Base-by-base conservation (phyloP, 495 filamentous ascomycete species). In the Hamigera avellanea region DNA sequence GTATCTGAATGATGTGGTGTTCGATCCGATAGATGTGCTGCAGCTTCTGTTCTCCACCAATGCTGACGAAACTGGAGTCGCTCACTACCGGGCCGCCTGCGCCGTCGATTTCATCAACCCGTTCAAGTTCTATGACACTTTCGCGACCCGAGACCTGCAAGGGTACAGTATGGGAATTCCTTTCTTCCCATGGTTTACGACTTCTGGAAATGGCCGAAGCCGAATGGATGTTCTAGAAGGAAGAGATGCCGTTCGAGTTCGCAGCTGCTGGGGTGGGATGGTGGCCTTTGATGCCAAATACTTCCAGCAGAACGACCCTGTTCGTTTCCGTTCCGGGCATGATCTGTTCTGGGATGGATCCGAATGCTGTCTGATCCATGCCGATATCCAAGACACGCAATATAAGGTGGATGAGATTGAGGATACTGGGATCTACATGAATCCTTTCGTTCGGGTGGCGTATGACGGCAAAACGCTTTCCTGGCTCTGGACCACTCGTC, bases 181-280 rank as follows among this genome's bases (percentile, higher is more conserved):
- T 0, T 75, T 85, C 47, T 91, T 66, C 48, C 84, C 84, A 0
- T 83, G 78, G 73, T 88, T 88, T 47, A 63, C 74, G 0, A 60
- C 53, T 19, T 62, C 70, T 2, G 81, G 80, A 0, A 44, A 64
- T 21, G 72, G 59, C 0, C 42, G 49, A 5, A 83, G 77, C 43
- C 64, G 81, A 23, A 45, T 57, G 8, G 79, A 79, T 44, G 73
- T 86, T 14, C 57, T 81, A 6, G 56, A 52, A 3, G 72, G 70
- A 16, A 75, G 60, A 39, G 81, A 86, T 45, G 76, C 77, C 0
- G 81, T 91, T 6, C 66, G 75, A 14, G 83, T 86, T 2, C 72
- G 73, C 43, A 81, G 76, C 43, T 91, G 83, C 55, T 88, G 83
- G 83, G 79, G 80, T 25, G 84, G 83, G 7, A 85, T 86, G 69